Evolutionary conservation across 768 basidiomycete genomes (phyloP), one percentile per base, ranked within the genome.

Genomic region (Suillus occidentalis): DNA sequence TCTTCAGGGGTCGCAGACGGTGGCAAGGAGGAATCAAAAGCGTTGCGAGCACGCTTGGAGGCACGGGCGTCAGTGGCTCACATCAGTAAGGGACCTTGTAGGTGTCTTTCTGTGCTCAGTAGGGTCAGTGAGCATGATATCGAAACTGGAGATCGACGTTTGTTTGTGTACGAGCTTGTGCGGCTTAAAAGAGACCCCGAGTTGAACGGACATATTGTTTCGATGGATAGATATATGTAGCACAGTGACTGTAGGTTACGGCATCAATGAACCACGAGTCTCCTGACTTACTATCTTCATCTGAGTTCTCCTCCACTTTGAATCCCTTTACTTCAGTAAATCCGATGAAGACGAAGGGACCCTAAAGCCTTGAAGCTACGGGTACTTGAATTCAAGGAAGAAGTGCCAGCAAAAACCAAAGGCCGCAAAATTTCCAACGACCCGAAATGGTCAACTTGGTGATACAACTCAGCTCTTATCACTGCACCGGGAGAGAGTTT

Each of bases 41-140:
- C 67, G 68, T 83, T 83, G 53, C 85, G 76, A 64, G 81, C 72
- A 53, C 85, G 80, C 75, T 87, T 87, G 70, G 76, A 73, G 14
- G 81, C 82, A 62, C 83, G 73, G 47, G 73, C 70, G 61, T 74
- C 63, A 20, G 65, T 55, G 31, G 31, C 50, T 47, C 50, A 66
- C 55, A n/a, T 69, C 68, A 22, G 64, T 45, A 50, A 64, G 65
- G 42, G 60, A 50, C 18, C 42, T 59, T 18, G 39, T 31, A 6
- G 58, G 12, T 7, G 58, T 13, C 28, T 40, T 40, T 31, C 58
- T 59, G 28, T 31, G 28, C 6, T 59, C 34, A 22, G 18, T 55
- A 39, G 6, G 8, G 53, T 37, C 65, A 47, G 53, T 31, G 43
- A 72, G 71, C 72, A 72, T 70, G 66, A 28, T 68, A 72, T 73